Percentiles rank a stretch among this genome's conserved stretches.
Conservation (phyloP, 805 yeast species). For the Brettanomyces anomalus region DNA sequence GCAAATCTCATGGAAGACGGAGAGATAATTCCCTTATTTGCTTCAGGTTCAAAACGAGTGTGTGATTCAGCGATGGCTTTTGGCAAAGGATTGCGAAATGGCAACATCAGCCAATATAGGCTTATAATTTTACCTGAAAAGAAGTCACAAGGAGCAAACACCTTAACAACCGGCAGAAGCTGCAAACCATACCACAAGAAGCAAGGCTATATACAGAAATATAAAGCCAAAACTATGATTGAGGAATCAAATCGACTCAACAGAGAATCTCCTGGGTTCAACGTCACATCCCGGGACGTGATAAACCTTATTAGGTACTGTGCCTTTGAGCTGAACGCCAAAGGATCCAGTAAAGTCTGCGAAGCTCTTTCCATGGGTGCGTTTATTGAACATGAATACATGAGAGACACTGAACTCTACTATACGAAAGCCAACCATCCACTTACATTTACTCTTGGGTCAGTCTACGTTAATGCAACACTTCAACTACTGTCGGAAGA, state of each 20-base stretch:
- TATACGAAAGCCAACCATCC: conserved; percentile 53
- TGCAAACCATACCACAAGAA: conserved; percentile 30
- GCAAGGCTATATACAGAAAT: conserved; percentile 13
- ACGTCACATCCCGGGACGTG: conserved; percentile 46
- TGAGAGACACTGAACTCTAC: conserved; percentile 48
- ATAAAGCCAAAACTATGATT: conserved; percentile 8
- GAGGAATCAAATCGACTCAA: conserved; percentile 51
- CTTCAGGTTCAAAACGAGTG: conserved; percentile 47
- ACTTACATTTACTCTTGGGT: conserved; percentile 49
- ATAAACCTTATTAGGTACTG: conserved; percentile 49
- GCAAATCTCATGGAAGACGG: conserved; percentile 31
- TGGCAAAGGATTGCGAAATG: conserved; percentile 46
- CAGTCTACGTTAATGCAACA: conserved; percentile 46
- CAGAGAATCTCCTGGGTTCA: conserved; percentile 42
- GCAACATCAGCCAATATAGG: conserved; percentile 23
- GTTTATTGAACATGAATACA: conserved; percentile 53
- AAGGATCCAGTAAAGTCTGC: conserved; percentile 62
- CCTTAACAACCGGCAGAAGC: conserved; percentile 45
- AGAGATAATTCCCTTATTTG: conserved; percentile 38
- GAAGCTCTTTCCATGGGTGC: conserved; percentile 60
- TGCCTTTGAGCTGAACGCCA: conserved; percentile 66
- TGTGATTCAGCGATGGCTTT: conserved; percentile 46
- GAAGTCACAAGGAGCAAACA: conserved; percentile 42
- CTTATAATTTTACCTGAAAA: conserved; percentile 39
- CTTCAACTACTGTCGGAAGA: conserved; percentile 16